Evolutionary conservation across 192 early-diverging fungal genomes (phyloP).

Genomic region (Diversispora epigaea): DNA sequence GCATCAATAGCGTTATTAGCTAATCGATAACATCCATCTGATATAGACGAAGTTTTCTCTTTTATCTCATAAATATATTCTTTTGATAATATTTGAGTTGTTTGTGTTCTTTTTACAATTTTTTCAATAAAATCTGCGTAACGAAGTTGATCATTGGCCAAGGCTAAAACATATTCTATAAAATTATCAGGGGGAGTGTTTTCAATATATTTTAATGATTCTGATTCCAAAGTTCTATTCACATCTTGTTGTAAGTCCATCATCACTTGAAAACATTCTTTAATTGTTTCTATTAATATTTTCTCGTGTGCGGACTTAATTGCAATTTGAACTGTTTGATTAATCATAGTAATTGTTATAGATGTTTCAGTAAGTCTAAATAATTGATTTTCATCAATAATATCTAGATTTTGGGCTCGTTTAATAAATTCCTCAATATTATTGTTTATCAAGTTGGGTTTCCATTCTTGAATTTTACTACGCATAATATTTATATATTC

Average conservation of each 20-base stretch:
- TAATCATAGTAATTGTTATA: slow-evolving; percentile 95
- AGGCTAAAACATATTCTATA: slow-evolving; percentile 91
- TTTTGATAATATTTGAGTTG: slow-evolving; percentile 49
- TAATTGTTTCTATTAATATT: slow-evolving; percentile 80
- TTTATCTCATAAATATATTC: slow-evolving; percentile 60
- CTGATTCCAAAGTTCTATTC: slow-evolving; percentile 72
- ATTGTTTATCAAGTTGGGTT: slow-evolving; percentile 79
- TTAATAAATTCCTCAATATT: slow-evolving; percentile 79
- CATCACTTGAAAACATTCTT: slow-evolving; percentile 77
- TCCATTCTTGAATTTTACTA: slow-evolving; percentile 88
- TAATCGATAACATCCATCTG: slow-evolving; percentile 89
- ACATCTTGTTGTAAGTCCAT: slow-evolving; percentile 81
- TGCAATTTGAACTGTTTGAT: slow-evolving; percentile 95
- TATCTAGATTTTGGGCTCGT: slow-evolving; percentile 69
- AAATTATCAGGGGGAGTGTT: slow-evolving; percentile 75
- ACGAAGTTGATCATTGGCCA: slow-evolving; percentile 93
- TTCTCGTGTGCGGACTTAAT: slow-evolving; percentile 74
- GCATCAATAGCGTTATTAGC: slow-evolving; percentile 72
- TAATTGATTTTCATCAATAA: slow-evolving; percentile 67
- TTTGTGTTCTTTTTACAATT: slow-evolving; percentile 50
- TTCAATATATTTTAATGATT: slow-evolving; percentile 78
- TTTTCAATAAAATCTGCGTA: slow-evolving; percentile 87
- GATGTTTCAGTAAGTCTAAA: slow-evolving; percentile 81
- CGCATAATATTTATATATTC: slow-evolving; percentile 88
- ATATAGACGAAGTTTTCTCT: slow-evolving; percentile 62